phyloP scores from a whole-genome alignment of 495 filamentous ascomycete genomes.

The Penicillium waksmanii region DNA sequence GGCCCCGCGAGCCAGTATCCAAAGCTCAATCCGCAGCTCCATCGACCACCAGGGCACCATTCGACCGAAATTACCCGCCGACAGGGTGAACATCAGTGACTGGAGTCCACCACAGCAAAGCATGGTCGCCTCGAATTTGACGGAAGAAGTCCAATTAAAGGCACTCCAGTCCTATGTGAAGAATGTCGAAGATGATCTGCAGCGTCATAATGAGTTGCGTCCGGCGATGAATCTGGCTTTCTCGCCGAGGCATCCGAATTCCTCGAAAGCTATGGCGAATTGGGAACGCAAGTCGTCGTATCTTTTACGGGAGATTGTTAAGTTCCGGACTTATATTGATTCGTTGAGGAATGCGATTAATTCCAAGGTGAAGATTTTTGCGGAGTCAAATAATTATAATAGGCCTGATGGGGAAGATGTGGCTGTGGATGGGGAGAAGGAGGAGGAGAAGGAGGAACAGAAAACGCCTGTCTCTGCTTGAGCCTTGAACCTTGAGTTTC shows the following conservation, averaged over 20 bases:
- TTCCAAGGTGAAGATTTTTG: conserved; percentile 57
- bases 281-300: conserved; percentile 97
- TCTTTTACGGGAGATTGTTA: conserved; percentile 91
- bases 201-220: conserved; percentile 83
- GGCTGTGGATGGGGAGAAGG: neutral
- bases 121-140: conserved; percentile 76
- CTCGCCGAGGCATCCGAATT: conserved; percentile 82
- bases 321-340: conserved; percentile 94
- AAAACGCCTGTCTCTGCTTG: neutral
- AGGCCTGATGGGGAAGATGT: conserved; percentile 3
- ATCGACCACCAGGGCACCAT: conserved; percentile 59
- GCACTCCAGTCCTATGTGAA: conserved; percentile 77
- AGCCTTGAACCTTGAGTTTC: neutral
- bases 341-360: conserved; percentile 63
- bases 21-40: conserved; percentile 72
- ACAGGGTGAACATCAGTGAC: conserved; percentile 82
- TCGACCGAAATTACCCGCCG: conserved; percentile 76
- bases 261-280: conserved; percentile 82
- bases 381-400: conserved; percentile 8
- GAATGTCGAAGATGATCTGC: conserved; percentile 82
- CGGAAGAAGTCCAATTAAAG: conserved; percentile 79
- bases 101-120: conserved; percentile 94
- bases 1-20: conserved; percentile 61
- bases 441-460: neutral
- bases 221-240: conserved; percentile 87